phyloP scores from a whole-genome alignment of 176 grass and related monocot species.

The Lolium rigidum region DNA sequence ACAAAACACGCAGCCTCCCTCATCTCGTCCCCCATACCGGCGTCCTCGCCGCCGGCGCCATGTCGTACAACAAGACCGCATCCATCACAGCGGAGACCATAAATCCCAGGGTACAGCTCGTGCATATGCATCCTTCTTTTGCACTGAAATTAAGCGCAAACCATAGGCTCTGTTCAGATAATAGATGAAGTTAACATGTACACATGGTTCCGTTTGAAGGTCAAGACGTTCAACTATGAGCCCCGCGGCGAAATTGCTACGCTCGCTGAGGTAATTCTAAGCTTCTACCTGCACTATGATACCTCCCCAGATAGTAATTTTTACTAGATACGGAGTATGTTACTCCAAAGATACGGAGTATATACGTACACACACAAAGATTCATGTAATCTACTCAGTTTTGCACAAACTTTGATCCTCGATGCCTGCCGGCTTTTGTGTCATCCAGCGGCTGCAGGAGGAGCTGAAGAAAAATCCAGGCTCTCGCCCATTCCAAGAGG shows the following conservation, averaged over 20 bases:
- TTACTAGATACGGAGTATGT: too few species aligned
- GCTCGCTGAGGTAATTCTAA: slow-evolving; percentile 53
- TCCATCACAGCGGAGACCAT: slow-evolving; percentile 63
- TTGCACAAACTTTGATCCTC: background rate
- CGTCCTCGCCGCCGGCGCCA: background rate
- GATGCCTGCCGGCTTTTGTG: too few species aligned
- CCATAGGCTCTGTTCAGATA: too few species aligned
- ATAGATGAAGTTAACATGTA: background rate
- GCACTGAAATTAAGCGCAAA: too few species aligned
- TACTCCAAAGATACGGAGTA: too few species aligned
- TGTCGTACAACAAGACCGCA: slow-evolving; percentile 55
- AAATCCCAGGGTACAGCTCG: slow-evolving; percentile 43
- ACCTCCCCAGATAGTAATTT: background rate
- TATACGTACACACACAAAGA: background rate
- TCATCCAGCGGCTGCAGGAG: slow-evolving; percentile 56
- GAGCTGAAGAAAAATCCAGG: slow-evolving; percentile 58
- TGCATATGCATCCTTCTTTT: too few species aligned
- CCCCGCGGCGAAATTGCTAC: slow-evolving; percentile 64
- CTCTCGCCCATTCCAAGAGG: slow-evolving; percentile 70
- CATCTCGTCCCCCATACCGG: background rate
- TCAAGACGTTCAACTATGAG: slow-evolving; percentile 60
- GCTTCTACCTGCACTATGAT: background rate
- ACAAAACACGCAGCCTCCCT: background rate
- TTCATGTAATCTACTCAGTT: background rate
- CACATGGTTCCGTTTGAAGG: slow-evolving; percentile 32